phyloP scores from a whole-genome alignment of 1,284 basidiomycete species.

The Trametes hirsuta region DNA sequence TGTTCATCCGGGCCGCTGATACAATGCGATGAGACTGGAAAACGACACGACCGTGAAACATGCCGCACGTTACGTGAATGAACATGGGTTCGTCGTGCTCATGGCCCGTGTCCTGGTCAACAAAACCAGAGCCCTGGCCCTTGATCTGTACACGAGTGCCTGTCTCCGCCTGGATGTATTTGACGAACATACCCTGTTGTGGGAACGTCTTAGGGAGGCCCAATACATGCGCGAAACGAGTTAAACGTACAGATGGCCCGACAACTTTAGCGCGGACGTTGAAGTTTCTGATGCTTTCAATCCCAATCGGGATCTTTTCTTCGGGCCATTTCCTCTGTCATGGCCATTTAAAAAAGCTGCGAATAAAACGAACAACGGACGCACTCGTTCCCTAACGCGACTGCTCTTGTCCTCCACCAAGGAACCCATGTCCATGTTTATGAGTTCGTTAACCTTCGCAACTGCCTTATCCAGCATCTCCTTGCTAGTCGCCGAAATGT shows the following conservation, averaged over 20 bases:
- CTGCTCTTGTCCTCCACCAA: slow-evolving; percentile 86
- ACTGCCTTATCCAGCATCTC: slow-evolving; percentile 84
- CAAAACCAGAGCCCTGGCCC: slow-evolving; percentile 92
- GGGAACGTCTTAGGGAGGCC: neutral
- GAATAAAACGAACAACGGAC: neutral
- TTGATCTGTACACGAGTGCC: slow-evolving; percentile 98
- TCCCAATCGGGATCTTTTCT: slow-evolving; percentile 85
- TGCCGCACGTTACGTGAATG: slow-evolving; percentile 83
- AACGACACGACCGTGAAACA: neutral
- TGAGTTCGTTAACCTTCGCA: slow-evolving; percentile 84
- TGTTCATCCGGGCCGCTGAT: slow-evolving; percentile 85
- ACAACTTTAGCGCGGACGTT: slow-evolving; percentile 98
- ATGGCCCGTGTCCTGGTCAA: slow-evolving; percentile 91
- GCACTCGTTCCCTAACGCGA: slow-evolving; percentile 60
- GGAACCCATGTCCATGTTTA: slow-evolving; percentile 84
- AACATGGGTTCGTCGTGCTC: slow-evolving; percentile 94
- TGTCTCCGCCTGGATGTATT: slow-evolving; percentile 97
- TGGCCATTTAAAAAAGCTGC: neutral
- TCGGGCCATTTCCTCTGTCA: slow-evolving; percentile 92
- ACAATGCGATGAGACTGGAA: slow-evolving; percentile 3
- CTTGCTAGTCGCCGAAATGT: slow-evolving; percentile 85
- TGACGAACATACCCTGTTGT: slow-evolving; percentile 90
- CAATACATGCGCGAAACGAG: neutral
- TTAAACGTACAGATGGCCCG: slow-evolving; percentile 75
- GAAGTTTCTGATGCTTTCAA: slow-evolving; percentile 94